Percentiles rank a stretch among this genome's conserved stretches.
Conservation (phyloP, 108 stramenopile species). For the Cyclotella baltica region DNA sequence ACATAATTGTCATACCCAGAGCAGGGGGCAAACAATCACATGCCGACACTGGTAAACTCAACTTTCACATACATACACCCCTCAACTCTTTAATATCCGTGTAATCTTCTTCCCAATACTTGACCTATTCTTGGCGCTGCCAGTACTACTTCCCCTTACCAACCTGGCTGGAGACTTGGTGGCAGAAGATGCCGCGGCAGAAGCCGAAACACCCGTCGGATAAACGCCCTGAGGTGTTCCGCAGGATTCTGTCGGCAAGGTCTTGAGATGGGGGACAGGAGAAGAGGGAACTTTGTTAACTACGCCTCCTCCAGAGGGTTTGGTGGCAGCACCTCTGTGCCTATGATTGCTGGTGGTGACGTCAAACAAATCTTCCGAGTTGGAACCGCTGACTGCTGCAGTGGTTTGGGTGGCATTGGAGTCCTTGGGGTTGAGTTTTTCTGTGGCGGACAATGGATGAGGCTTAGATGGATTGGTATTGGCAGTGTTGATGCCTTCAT, state of each 20-base stretch:
- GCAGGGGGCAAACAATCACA: too few species aligned
- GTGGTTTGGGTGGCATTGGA: constrained; percentile 5
- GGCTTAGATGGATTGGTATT: neutral
- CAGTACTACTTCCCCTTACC: neutral
- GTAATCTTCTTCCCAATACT: neutral
- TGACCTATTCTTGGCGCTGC: neutral
- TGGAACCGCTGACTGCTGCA: neutral
- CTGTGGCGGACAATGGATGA: neutral
- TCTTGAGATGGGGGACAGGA: neutral
- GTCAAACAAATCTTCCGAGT: constrained; percentile 14
- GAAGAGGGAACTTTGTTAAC: constrained; percentile 8
- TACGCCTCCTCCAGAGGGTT: neutral
- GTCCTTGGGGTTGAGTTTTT: neutral
- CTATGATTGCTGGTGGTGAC: neutral
- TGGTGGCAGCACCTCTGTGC: neutral
- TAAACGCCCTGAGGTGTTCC: neutral
- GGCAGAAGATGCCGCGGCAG: neutral
- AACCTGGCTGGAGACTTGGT: neutral
- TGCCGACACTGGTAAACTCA: neutral
- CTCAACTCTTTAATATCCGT: neutral
- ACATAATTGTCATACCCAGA: neutral
- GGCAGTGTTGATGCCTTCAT: neutral
- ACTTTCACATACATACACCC: neutral
- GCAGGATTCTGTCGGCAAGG: constrained; percentile 5
- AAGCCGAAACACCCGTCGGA: neutral